A percentile compares a stretch with the other conserved stretches of the same genome.
phyloP scores from a whole-genome alignment of 2,329 filamentous ascomycete species.

The Cryphonectria carpinicola region DNA sequence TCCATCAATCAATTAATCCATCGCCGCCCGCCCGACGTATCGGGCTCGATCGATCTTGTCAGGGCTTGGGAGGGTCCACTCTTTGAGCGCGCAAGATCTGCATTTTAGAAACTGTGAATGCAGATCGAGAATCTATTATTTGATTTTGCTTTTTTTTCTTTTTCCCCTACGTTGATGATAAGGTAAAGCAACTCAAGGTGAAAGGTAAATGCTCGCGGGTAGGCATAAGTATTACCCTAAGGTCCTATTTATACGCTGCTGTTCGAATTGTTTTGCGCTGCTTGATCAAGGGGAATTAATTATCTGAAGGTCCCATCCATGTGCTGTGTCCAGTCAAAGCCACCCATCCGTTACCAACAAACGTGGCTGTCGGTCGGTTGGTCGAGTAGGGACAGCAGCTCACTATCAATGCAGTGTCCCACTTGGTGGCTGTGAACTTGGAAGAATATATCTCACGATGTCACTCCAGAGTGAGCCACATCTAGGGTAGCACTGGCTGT shows the following conservation, averaged over 20 bases:
- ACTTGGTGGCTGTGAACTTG: neutral
- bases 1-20: no score
- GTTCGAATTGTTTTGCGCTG: neutral
- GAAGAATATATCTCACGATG: neutral
- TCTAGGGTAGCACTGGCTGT: neutral
- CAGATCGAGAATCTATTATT: neutral
- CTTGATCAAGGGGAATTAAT: neutral
- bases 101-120: neutral
- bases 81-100: neutral
- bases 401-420: neutral
- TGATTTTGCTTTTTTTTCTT: no score
- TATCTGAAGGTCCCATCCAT: neutral
- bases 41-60: neutral
- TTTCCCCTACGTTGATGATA: neutral
- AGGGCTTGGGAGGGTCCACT: neutral
- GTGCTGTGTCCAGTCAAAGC: neutral
- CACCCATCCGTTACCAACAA: neutral
- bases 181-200: neutral
- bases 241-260: neutral
- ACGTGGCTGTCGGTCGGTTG: neutral
- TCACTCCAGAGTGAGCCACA: neutral
- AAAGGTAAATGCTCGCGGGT: neutral
- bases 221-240: neutral
- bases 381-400: neutral
- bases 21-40: neutral